Evolutionary conservation across 768 basidiomycete species (phyloP).

Genomic region (Cystofilobasidium bisporidii): DNA sequence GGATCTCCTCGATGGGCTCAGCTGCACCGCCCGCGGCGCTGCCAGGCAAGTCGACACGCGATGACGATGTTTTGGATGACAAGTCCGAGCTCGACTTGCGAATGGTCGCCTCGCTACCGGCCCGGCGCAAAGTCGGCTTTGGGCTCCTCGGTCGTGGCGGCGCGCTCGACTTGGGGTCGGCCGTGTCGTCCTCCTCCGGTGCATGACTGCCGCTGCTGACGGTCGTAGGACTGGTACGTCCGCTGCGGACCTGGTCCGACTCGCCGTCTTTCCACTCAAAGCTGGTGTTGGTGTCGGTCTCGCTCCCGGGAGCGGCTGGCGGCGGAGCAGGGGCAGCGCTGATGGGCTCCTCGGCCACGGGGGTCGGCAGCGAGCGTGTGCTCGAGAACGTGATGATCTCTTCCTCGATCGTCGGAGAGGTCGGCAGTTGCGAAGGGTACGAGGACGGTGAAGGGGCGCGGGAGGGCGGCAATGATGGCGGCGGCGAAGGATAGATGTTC

Average conservation of each 20-base stretch:
- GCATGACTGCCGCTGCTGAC: constrained; percentile 31
- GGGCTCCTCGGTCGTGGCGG: too few relatives aligned
- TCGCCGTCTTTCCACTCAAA: constrained; percentile 32
- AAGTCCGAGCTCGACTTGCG: constrained; percentile 30
- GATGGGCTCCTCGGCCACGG: constrained; percentile 23
- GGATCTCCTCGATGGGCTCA: constrained; percentile 31
- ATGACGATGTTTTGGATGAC: constrained; percentile 17
- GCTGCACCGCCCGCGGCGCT: background rate
- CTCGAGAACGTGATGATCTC: constrained; percentile 7
- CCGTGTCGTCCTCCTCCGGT: constrained; percentile 30
- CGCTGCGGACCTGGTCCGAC: constrained; percentile 28
- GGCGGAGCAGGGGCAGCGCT: constrained; percentile 29
- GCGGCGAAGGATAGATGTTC: constrained; percentile 27
- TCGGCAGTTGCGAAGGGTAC: constrained; percentile 30
- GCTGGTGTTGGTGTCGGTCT: constrained; percentile 30
- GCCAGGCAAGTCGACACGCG: background rate
- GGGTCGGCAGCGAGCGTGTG: constrained; percentile 16
- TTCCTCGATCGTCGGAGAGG: constrained; percentile 28
- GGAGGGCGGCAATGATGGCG: constrained; percentile 29
- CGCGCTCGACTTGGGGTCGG: background rate
- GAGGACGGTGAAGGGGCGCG: constrained; percentile 22
- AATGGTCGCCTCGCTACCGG: constrained; percentile 38
- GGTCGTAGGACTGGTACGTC: constrained; percentile 37
- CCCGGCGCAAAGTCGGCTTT: background rate
- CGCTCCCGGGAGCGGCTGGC: constrained; percentile 25